Percentiles rank a stretch among this genome's conserved stretches.
Evolutionary conservation across 257 asterid species (phyloP).

Genomic region (Solanum microdontum): DNA sequence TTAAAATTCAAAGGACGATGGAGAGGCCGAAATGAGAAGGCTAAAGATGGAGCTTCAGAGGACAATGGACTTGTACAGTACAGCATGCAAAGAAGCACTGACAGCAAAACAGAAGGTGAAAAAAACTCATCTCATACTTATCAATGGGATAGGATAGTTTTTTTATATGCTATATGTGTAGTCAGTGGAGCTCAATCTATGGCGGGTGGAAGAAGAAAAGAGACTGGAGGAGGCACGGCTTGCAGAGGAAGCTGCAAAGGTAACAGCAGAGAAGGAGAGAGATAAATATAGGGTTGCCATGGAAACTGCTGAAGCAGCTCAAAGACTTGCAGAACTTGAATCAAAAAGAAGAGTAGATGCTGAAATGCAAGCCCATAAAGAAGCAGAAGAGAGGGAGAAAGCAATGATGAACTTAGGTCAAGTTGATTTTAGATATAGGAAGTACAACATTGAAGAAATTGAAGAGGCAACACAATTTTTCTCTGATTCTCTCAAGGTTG

Average conservation of each 20-base stretch:
- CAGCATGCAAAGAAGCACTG: slow-evolving; percentile 72
- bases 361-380: slow-evolving; percentile 31
- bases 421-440: slow-evolving; percentile 31
- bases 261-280: slow-evolving; percentile 23
- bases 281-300: slow-evolving; percentile 19
- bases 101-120: slow-evolving; percentile 67
- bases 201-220: slow-evolving; percentile 73
- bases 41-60: slow-evolving; percentile 66
- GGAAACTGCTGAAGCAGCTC: slow-evolving; percentile 35
- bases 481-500: slow-evolving; percentile 42
- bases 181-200: slow-evolving; percentile 61
- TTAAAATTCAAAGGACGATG: slow-evolving; percentile 46
- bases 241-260: slow-evolving; percentile 34
- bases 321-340: slow-evolving; percentile 30
- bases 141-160: not conserved
- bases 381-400: slow-evolving; percentile 12
- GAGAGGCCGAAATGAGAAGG: slow-evolving; percentile 77
- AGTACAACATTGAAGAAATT: slow-evolving; percentile 68
- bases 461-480: slow-evolving; percentile 69
- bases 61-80: slow-evolving; percentile 76
- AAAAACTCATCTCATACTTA: not conserved
- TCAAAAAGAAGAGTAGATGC: slow-evolving; percentile 26
- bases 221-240: slow-evolving; percentile 40
- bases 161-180: slow-evolving; percentile 2
- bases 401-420: not conserved